Evolutionary conservation across 2,329 filamentous ascomycete species (phyloP).

Genomic region (Thielaviopsis populi): DNA sequence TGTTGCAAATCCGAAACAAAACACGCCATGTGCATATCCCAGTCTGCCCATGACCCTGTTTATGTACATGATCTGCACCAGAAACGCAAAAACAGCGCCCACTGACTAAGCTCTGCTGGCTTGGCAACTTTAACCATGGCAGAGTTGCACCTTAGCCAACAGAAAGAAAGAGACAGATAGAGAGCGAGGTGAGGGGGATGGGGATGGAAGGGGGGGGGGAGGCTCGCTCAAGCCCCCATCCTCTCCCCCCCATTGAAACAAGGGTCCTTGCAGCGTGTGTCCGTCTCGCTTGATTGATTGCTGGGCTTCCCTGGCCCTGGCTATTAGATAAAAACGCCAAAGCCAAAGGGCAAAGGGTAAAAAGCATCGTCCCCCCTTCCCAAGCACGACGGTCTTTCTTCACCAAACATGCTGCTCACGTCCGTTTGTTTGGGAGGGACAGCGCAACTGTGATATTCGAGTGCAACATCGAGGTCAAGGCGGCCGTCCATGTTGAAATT

Average conservation of each 20-base stretch:
- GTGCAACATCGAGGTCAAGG: background rate
- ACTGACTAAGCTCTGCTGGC: background rate
- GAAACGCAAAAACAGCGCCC: background rate
- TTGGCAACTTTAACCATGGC: background rate
- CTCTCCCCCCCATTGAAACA: background rate
- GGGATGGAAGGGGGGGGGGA: background rate
- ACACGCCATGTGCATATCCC: background rate
- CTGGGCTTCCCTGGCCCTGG: background rate
- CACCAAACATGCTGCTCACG: background rate
- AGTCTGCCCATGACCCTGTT: background rate
- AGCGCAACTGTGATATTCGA: background rate
- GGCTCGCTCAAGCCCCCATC: background rate
- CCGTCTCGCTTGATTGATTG: background rate
- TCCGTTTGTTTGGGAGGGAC: background rate
- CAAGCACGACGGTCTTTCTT: background rate
- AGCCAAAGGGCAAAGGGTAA: background rate
- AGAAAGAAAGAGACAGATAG: background rate
- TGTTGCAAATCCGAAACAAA: conserved; percentile 1
- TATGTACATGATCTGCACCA: background rate
- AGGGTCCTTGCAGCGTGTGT: background rate
- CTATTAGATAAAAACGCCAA: too few species aligned
- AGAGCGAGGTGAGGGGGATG: too few species aligned
- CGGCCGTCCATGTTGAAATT: background rate
- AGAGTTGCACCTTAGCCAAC: too few species aligned
- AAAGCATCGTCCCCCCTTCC: background rate